A percentile compares a stretch with the other conserved stretches of the same genome.
Evolutionary conservation across 441 rosid genomes (phyloP).

Genomic region (Populus tomentosa): DNA sequence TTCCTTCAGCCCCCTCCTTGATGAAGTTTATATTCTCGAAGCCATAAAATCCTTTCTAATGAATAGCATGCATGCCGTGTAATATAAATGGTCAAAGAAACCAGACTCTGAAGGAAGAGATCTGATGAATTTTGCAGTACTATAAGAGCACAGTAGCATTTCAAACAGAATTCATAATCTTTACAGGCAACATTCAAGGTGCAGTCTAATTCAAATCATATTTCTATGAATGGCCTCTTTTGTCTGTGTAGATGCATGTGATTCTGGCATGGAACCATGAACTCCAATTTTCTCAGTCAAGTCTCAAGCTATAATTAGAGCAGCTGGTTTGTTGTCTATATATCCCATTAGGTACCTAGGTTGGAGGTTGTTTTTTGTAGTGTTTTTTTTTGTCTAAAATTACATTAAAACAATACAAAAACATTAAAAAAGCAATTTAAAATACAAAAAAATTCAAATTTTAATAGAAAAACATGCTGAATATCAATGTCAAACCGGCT

Average conservation of each 20-base stretch:
- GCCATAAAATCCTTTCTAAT: background rate
- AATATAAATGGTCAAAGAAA: background rate
- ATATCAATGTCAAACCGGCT: too few relatives aligned
- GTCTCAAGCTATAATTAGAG: background rate
- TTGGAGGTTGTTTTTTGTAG: too few relatives aligned
- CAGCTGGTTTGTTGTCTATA: background rate
- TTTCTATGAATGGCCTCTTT: too few relatives aligned
- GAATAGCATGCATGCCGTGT: background rate
- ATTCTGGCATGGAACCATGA: background rate
- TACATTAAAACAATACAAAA: too few relatives aligned
- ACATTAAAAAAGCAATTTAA: too few relatives aligned
- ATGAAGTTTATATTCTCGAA: too few relatives aligned
- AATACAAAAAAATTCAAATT: too few relatives aligned
- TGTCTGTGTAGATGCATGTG: background rate
- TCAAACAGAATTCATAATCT: background rate
- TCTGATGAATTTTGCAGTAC: background rate
- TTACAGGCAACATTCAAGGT: background rate
- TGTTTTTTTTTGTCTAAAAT: too few relatives aligned
- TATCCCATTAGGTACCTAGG: too few relatives aligned
- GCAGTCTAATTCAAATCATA: too few relatives aligned
- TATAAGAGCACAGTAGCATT: background rate
- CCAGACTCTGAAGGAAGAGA: background rate
- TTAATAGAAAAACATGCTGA: too few relatives aligned
- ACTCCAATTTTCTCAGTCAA: background rate
- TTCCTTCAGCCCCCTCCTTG: too few relatives aligned